Evolutionary conservation across 1,139 yeast species (phyloP), one percentile per base, ranked within the genome.

Genomic region (Pneumocystis jirovecii): DNA sequence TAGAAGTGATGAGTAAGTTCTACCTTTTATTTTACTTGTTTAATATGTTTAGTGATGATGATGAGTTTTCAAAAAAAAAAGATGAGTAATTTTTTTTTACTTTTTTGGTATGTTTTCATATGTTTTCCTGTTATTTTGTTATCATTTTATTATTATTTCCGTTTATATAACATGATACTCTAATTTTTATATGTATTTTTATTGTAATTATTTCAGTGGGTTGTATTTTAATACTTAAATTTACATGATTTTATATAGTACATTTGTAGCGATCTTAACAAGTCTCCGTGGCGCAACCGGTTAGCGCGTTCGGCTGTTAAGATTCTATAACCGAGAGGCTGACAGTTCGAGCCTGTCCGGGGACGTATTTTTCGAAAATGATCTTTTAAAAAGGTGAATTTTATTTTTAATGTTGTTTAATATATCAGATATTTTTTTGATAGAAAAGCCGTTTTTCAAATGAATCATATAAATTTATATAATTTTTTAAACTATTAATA

Each of bases 1-100:
- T 62, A 85, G 99, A 78, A 86, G 96, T 73, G 98, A 93, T 70
- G 96, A 89, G 73, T 83, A 79, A 40, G 88, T 39, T 60, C 21
- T 21, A 12, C 10, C 6, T 39, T 25, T 60, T 59, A 19, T 60
- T 39, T n/a, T 60, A 42, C 31, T 21, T 31, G 5, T 60, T 25
- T 60, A 42, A 60, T 31, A 83, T 82, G 78, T 7, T 82, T 79
- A 77, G 60, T 77, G 72, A 42, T 76, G 73, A 62, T 78, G 73
- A 65, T 75, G 37, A 60, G 8, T 60, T 17, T 12, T 31, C 31
- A 42, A 50, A 25, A 15, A 50, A 50, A 50, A 50, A 50, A 29
- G 34, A 50, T 25, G 21, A 29, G 19, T 25, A 25, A 25, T 25
- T 21, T 21, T 3, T 44, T 19, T 19, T 45, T 45, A 17, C 17